Base-by-base conservation (phyloP, 345 rosid genomes). In the Eucalyptus guilfoylei region DNA sequence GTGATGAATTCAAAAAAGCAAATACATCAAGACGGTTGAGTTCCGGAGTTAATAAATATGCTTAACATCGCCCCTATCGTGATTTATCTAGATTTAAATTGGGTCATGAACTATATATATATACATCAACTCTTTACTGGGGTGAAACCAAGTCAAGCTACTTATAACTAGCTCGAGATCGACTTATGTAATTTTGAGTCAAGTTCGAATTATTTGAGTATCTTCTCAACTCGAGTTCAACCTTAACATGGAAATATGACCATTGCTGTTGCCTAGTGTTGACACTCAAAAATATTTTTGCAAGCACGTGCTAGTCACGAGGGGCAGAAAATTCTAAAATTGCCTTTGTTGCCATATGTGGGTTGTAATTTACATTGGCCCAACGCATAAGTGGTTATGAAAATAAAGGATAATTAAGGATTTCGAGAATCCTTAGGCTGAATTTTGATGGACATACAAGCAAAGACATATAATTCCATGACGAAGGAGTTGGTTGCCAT, bases 261-360 rank as follows among this genome's bases (percentile, higher is more conserved):
- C 69, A 62, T 28, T 62, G 15, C 69, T 62, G 6, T 62, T 60
- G 69, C n/a, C 32, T 6, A 32, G 69, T 52, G 24, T 52, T 52
- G 58, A 52, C 58, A 8, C 58, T 52, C 58, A 52, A 52, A 1
- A 52, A 52, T 19, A 52, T 19, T 1, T 52, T 10, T 52, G 10
- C 58, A 52, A 19, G 10, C 58, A 52, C 24, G 2, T 52, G 58
- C 24, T 19, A 52, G 55, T 17, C 55, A 52, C 24, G 4, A 17
- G 55, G 55, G 24, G 10, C 55, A 21, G 11, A 52, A 52, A 52
- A 52, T 52, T 52, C 26, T 52, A 52, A 52, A 52, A 19, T 52
- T 4, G 58, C 26, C 58, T 52, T 8, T 0, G 0, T 52, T 52
- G 58, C 24, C 11, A 0, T 52, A 52, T 0, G 58, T 52, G 11